A percentile compares a stretch with the other conserved stretches of the same genome.
Conservation (phyloP, 2,329 filamentous ascomycete species). For the Stachybotrys elegans region DNA sequence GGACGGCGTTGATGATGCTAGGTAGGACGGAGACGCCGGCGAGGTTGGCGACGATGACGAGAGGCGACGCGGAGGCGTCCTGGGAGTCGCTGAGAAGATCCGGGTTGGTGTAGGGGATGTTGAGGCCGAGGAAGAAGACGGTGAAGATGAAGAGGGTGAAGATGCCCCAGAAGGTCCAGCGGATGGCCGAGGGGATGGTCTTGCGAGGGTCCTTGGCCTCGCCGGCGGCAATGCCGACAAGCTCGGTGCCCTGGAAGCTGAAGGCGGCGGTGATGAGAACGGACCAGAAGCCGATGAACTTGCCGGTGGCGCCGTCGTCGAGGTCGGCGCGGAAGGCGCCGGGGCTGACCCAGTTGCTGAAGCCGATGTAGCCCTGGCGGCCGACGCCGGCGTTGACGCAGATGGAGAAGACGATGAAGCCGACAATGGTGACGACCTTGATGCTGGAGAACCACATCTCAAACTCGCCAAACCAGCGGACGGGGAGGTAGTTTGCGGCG, state of each 20-base stretch:
- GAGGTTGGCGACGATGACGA: constrained; percentile 55
- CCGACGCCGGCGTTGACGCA: constrained; percentile 70
- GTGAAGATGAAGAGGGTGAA: constrained; percentile 61
- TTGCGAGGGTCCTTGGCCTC: constrained; percentile 69
- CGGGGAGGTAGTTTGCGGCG: constrained; percentile 63
- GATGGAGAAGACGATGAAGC: constrained; percentile 72
- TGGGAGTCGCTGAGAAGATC: constrained; percentile 45
- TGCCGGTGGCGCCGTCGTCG: constrained; percentile 46
- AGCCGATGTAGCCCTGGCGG: constrained; percentile 66
- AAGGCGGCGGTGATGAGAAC: constrained; percentile 66
- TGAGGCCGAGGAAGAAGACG: constrained; percentile 66
- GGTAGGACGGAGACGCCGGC: constrained; percentile 61
- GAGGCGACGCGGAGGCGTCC: constrained; percentile 60
- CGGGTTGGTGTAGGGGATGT: constrained; percentile 59
- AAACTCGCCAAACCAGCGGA: constrained; percentile 69
- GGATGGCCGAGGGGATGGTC: constrained; percentile 67
- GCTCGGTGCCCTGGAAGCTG: constrained; percentile 67
- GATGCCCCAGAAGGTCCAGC: constrained; percentile 71
- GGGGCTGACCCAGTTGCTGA: constrained; percentile 64
- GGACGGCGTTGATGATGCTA: constrained; percentile 70
- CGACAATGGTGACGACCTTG: constrained; percentile 70
- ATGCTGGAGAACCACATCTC: constrained; percentile 76
- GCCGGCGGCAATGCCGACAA: constrained; percentile 73
- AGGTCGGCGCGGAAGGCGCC: constrained; percentile 63
- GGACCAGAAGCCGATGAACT: constrained; percentile 66